These are phyloP conservation scores for Pseudocercospora cruenta DNA, from an alignment of 2,329 filamentous ascomycete genomes.

Conservation along the genomic window DNA sequence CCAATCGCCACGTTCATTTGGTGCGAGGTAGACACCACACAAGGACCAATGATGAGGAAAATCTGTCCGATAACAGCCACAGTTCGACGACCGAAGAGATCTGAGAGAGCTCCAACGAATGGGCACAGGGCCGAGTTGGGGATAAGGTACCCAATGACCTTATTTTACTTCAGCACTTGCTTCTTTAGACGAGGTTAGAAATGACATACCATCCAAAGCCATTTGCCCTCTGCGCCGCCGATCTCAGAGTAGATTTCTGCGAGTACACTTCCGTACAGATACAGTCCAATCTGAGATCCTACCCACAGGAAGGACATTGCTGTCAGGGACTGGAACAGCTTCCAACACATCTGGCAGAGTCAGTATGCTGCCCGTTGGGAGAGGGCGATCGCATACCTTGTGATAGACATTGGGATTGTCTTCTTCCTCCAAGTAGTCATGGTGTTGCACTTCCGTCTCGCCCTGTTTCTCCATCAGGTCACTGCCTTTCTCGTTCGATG, in stretches of 20 bases:
- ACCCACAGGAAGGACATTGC: constrained; percentile 65
- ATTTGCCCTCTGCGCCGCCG: constrained; percentile 56
- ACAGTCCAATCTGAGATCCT: constrained; percentile 62
- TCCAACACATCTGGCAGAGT: background rate
- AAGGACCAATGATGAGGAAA: constrained; percentile 61
- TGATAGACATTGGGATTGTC: constrained; percentile 18
- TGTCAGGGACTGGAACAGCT: constrained; percentile 39
- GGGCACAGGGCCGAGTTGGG: constrained; percentile 60
- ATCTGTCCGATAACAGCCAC: constrained; percentile 60
- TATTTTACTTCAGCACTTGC: background rate
- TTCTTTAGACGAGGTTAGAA: background rate
- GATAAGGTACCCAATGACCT: constrained; percentile 53
- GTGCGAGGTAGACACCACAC: constrained; percentile 60
- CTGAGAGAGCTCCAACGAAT: constrained; percentile 68
- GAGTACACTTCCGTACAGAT: constrained; percentile 46
- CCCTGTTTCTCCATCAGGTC: background rate
- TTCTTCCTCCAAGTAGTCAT: constrained; percentile 7
- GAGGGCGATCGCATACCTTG: background rate
- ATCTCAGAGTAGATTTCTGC: constrained; percentile 61
- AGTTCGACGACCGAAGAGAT: constrained; percentile 64
- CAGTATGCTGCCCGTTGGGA: background rate
- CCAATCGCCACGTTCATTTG: constrained; percentile 66
- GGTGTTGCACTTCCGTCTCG: constrained; percentile 9
- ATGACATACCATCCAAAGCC: constrained; percentile 49
- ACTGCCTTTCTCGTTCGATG: background rate